Percentiles rank a stretch among this genome's conserved stretches.
Evolutionary conservation across 2,329 filamentous ascomycete genomes (phyloP).

Genomic region (Talaromyces atroroseus): DNA sequence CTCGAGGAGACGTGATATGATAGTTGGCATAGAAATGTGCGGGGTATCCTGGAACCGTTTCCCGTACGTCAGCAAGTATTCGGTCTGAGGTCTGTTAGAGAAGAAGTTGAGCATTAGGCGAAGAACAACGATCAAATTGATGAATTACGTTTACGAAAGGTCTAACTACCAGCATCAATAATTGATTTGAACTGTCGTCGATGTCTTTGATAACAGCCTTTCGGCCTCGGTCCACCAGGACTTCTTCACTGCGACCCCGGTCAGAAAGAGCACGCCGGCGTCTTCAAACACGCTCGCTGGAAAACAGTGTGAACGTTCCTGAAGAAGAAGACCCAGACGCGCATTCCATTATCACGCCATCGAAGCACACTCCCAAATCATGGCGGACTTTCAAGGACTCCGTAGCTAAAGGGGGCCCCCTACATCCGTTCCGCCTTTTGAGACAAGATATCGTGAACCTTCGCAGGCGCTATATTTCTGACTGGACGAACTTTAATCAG

Average conservation of each 20-base stretch:
- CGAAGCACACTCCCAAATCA: slow-evolving; percentile 32
- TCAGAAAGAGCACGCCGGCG: slow-evolving; percentile 17
- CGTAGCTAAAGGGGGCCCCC: slow-evolving; percentile 36
- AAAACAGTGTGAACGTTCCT: slow-evolving; percentile 4
- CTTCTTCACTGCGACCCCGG: slow-evolving; percentile 20
- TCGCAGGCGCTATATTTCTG: slow-evolving; percentile 45
- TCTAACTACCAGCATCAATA: not conserved
- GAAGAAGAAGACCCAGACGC: slow-evolving; percentile 21
- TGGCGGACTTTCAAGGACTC: slow-evolving; percentile 26
- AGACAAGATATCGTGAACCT: slow-evolving; percentile 47
- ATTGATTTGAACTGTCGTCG: not conserved
- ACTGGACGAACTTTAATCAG: slow-evolving; percentile 59
- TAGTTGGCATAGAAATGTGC: not conserved
- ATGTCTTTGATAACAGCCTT: slow-evolving; percentile 32
- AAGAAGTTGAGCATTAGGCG: not conserved
- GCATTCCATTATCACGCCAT: slow-evolving; percentile 34
- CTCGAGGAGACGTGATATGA: not conserved
- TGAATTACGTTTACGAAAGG: not conserved
- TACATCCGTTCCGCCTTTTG: slow-evolving; percentile 51
- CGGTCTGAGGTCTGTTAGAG: no score
- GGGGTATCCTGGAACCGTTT: not conserved
- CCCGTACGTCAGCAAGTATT: not conserved
- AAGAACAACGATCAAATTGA: not conserved
- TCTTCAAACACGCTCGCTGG: slow-evolving; percentile 13
- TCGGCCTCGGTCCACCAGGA: slow-evolving; percentile 27